Conservation (phyloP, 345 rosid species). For the Corchorus olitorius region DNA sequence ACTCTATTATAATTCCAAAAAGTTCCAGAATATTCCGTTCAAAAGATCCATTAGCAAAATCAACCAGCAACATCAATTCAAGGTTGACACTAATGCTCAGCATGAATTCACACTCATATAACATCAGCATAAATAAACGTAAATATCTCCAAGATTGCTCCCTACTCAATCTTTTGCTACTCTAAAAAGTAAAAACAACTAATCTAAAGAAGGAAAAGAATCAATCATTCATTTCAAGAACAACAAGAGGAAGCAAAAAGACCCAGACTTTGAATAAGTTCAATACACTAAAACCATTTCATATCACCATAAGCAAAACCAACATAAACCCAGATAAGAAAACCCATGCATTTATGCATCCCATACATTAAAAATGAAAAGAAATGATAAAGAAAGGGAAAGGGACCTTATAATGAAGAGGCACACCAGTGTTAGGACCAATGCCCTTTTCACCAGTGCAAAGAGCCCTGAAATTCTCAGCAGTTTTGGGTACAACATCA, state of each 20-base stretch:
- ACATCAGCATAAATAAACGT: not conserved
- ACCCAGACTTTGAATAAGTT: not conserved
- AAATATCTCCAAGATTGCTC: constrained; percentile 5
- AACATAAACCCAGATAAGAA: constrained; percentile 13
- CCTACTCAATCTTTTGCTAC: not conserved
- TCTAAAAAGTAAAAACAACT: not conserved
- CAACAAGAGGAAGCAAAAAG: not conserved
- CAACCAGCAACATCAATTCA: not conserved
- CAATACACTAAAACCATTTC: constrained; percentile 16
- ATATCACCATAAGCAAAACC: constrained; percentile 15
- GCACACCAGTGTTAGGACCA: constrained; percentile 69
- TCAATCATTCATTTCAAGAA: not conserved
- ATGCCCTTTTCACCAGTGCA: constrained; percentile 95
- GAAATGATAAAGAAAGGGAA: not conserved
- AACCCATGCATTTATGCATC: not conserved
- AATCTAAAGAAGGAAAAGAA: constrained; percentile 1
- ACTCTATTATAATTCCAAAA: not conserved
- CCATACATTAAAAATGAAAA: not conserved
- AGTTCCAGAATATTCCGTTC: not conserved
- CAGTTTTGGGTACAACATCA: constrained; percentile 88
- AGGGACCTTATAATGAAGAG: constrained; percentile 88
- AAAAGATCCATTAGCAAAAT: constrained; percentile 3
- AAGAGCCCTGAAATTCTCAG: constrained; percentile 89
- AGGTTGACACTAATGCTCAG: not conserved
- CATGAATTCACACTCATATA: not conserved